A percentile compares a stretch with the other conserved stretches of the same genome.
Evolutionary conservation across 108 stramenopile genomes (phyloP).

Genomic region (Discostella stelligeroides): DNA sequence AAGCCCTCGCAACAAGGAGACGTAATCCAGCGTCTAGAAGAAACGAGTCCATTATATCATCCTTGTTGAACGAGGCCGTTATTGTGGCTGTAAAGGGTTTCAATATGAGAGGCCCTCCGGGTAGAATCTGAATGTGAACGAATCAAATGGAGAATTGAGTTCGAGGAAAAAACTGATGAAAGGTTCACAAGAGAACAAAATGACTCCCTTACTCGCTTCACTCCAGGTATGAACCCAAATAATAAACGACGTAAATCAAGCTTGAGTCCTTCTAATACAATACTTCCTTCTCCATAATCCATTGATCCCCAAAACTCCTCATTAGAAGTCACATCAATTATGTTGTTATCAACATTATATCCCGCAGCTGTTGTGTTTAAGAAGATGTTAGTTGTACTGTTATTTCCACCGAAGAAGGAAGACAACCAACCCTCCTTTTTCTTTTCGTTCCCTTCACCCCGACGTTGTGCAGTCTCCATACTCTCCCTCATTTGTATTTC

Average conservation of each 20-base stretch:
- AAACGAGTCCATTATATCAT: constrained; percentile 82
- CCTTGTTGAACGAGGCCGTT: constrained; percentile 72
- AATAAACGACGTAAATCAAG: constrained; percentile 78
- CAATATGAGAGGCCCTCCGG: constrained; percentile 83
- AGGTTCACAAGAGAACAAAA: neutral
- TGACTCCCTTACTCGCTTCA: constrained; percentile 49
- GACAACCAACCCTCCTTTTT: constrained; percentile 17
- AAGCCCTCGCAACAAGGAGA: constrained; percentile 73
- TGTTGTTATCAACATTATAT: constrained; percentile 20
- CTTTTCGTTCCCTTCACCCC: constrained; percentile 1
- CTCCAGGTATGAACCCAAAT: constrained; percentile 73
- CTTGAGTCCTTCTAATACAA: constrained; percentile 72
- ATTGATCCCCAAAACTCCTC: constrained; percentile 42
- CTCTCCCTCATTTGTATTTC: constrained; percentile 16
- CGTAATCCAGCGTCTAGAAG: constrained; percentile 75
- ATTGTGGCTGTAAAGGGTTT: constrained; percentile 85
- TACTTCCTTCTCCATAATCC: constrained; percentile 65
- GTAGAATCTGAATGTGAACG: constrained; percentile 54
- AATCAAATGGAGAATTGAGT: constrained; percentile 2
- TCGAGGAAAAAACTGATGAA: neutral
- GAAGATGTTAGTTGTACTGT: constrained; percentile 7
- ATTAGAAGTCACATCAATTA: constrained; percentile 46
- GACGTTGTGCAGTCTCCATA: no score
- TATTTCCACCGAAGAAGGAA: constrained; percentile 5
- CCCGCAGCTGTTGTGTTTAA: neutral